phyloP scores from a whole-genome alignment of 225 moss, liverwort and hornwort species.

The Bryum argenteum region DNA sequence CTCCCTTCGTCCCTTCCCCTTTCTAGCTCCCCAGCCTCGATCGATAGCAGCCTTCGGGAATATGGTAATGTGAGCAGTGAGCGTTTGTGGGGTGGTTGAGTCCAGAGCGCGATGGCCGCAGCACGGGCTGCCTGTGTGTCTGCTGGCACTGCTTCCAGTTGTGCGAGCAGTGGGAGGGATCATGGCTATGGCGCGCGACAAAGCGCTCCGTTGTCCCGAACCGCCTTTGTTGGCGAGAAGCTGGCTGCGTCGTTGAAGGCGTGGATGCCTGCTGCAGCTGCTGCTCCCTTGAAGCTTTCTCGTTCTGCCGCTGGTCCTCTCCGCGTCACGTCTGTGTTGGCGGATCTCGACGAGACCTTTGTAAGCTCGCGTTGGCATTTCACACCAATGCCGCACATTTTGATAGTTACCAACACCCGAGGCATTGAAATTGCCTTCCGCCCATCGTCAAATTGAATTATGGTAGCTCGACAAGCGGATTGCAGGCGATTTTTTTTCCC shows the following conservation, averaged over 20 bases:
- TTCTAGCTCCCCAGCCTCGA: neutral
- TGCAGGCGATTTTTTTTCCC: too few relatives aligned
- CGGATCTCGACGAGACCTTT: constrained; percentile 46
- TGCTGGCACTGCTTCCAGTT: constrained; percentile 33
- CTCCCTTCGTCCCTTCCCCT: neutral
- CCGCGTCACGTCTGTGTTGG: constrained; percentile 46
- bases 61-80: neutral
- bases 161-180: constrained; percentile 12
- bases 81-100: neutral
- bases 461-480: too few relatives aligned
- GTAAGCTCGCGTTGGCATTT: constrained; percentile 23
- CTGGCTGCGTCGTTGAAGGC: constrained; percentile 39
- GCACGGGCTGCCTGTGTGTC: constrained; percentile 45
- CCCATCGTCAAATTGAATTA: too few relatives aligned
- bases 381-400: neutral
- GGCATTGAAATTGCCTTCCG: too few relatives aligned
- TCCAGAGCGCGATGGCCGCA: constrained; percentile 33
- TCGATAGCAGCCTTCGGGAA: neutral
- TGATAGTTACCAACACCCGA: neutral
- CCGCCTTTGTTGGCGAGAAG: constrained; percentile 24
- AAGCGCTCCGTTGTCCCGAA: neutral
- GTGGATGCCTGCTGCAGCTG: constrained; percentile 22
- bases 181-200: constrained; percentile 29
- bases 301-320: neutral
- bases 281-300: neutral